Evolutionary conservation across 345 rosid species (phyloP), one percentile per base, ranked within the genome.

Genomic region (Leavenworthia alabamica): DNA sequence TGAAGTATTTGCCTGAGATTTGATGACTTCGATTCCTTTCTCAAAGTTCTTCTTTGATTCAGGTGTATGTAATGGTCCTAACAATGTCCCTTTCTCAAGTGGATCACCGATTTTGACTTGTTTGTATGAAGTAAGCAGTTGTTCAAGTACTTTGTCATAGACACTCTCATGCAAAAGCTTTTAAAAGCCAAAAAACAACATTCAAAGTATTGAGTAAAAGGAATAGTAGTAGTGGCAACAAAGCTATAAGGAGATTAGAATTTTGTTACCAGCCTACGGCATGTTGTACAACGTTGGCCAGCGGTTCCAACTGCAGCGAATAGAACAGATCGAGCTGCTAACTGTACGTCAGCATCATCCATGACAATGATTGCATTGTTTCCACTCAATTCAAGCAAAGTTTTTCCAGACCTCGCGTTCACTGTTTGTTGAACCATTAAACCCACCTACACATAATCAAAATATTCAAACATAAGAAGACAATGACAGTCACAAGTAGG

Each of bases 221-320:
- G 59, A 50, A n/a, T 7, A 19, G 35, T 27, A 20, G 41, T 63
- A 20, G 45, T 63, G 17, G 45, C 55, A 20, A 14, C 22, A 32
- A 32, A 54, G 9, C 9, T 1, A 17, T 13, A 42, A 73, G 16
- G 39, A 35, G 36, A 56, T 68, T 51, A 60, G 67, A 28, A n/a
- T 9, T 24, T 13, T 11, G n/a, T 46, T 86, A 93, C 97, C 97
- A 93, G 99, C 69, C 99, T 80, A 73, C 97, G 99, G 70, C 96
- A 90, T 53, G 99, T 87, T 64, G 99, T 89, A 83, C 97, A 90
- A 61, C 99, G 90, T 58, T 90, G 99, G 39, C 97, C 97, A 77
- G 97, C 97, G 8, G 97, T 94, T 63, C 99, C 99, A 49, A 90
- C 99, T 33, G 99, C 92, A 49, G 97, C 99, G 74, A 89, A 90